Percentiles rank a stretch among this genome's conserved stretches.
Conservation (phyloP, 2,329 filamentous ascomycete species). For the Penicillium expansum region DNA sequence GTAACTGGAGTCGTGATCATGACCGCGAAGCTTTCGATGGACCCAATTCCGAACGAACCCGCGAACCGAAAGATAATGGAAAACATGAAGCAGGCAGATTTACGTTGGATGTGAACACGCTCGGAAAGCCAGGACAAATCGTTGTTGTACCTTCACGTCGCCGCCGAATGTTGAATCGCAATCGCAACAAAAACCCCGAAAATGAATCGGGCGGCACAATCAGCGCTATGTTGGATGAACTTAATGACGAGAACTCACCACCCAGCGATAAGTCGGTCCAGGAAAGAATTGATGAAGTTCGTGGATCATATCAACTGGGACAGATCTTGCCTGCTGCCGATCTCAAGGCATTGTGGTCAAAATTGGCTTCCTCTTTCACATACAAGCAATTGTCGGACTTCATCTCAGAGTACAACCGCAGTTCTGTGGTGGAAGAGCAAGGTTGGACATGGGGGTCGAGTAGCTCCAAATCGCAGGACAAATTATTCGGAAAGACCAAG, state of each 20-base stretch:
- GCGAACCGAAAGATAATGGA: neutral
- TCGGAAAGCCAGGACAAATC: conserved; percentile 40
- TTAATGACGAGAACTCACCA: conserved; percentile 21
- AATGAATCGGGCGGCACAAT: conserved; percentile 3
- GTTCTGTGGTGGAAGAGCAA: neutral
- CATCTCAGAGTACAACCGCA: conserved; percentile 11
- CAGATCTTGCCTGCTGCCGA: conserved; percentile 28
- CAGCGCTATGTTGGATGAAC: conserved; percentile 28
- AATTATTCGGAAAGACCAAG: conserved; percentile 19
- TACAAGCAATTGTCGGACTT: conserved; percentile 34
- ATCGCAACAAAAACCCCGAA: conserved; percentile 3
- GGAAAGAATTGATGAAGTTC: conserved; percentile 30
- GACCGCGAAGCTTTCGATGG: neutral
- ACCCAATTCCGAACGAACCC: conserved; percentile 4
- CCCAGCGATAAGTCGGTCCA: conserved; percentile 17
- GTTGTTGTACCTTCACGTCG: conserved; percentile 33
- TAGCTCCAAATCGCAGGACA: conserved; percentile 19
- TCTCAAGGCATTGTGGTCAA: conserved; percentile 32
- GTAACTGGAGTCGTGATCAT: conserved; percentile 12
- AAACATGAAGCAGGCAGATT: conserved; percentile 14
- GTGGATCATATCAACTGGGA: conserved; percentile 20
- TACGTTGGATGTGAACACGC: conserved; percentile 31
- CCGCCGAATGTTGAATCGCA: conserved; percentile 6
- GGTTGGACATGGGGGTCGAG: conserved; percentile 32
- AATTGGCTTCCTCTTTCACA: conserved; percentile 36